Evolutionary conservation across 768 basidiomycete genomes (phyloP).

Genomic region (Boletus pseudo-olivaceus): DNA sequence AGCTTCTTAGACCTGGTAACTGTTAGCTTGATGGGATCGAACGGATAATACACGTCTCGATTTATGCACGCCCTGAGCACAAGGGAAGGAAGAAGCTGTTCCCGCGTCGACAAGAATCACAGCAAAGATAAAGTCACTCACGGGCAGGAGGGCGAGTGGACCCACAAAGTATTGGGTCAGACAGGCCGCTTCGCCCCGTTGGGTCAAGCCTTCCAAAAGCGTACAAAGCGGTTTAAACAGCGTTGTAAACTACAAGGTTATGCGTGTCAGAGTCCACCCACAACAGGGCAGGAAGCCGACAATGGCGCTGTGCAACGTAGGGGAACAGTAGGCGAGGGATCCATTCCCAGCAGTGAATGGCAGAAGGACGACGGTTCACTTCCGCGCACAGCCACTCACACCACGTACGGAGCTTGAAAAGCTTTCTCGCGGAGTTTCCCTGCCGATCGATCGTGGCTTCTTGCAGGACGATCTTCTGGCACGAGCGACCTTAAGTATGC

Average conservation of each 20-base stretch:
- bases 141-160: slow-evolving; percentile 9
- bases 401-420: neutral
- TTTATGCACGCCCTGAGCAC: slow-evolving; percentile 9
- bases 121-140: neutral
- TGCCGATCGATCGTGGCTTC: neutral
- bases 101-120: neutral
- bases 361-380: neutral
- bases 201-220: slow-evolving; percentile 19
- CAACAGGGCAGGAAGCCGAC: neutral
- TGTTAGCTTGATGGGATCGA: neutral
- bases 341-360: neutral
- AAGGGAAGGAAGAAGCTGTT: neutral
- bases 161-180: slow-evolving; percentile 18
- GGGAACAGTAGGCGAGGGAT: neutral
- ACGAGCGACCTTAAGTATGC: no score
- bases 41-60: neutral
- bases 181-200: slow-evolving; percentile 1
- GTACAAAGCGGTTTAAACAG: slow-evolving; percentile 3
- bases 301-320: neutral
- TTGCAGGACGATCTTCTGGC: no score
- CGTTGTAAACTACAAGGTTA: slow-evolving; percentile 7
- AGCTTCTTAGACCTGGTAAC: neutral
- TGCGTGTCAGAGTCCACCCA: neutral
- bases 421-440: neutral
- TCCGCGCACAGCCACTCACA: neutral